phyloP scores from a whole-genome alignment of 106 monocot species.

The Posidonia australis region DNA sequence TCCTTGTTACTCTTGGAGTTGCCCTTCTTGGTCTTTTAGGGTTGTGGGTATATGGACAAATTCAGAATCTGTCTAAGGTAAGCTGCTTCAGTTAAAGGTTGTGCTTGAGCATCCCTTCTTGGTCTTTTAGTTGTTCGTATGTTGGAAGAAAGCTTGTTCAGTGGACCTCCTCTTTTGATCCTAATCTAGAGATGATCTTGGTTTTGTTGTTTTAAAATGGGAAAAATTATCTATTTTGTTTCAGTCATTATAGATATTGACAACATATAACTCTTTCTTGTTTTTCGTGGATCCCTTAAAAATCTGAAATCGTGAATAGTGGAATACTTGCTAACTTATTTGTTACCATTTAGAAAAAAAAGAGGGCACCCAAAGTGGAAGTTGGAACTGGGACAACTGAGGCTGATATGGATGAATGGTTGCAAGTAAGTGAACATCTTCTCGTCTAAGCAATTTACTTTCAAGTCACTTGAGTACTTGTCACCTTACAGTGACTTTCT shows the following conservation, averaged over 20 bases:
- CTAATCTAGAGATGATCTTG: too few relatives aligned
- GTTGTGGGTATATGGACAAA: constrained; percentile 76
- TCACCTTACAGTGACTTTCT: background rate
- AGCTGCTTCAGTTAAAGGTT: background rate
- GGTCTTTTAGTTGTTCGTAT: too few relatives aligned
- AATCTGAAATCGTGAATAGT: background rate
- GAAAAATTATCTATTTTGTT: too few relatives aligned
- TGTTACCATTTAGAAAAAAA: constrained; percentile 14
- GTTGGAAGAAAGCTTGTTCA: too few relatives aligned
- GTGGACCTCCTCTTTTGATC: too few relatives aligned
- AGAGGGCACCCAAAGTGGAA: constrained; percentile 21
- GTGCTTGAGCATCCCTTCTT: too few relatives aligned
- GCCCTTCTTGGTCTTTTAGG: constrained; percentile 58
- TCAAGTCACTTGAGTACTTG: background rate
- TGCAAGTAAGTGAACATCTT: constrained; percentile 10
- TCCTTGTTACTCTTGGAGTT: constrained; percentile 76
- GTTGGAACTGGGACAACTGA: constrained; percentile 22
- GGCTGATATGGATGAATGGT: constrained; percentile 23
- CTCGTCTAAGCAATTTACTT: background rate
- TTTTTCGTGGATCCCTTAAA: background rate
- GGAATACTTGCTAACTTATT: background rate
- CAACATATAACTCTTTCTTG: background rate
- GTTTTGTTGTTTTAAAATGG: too few relatives aligned
- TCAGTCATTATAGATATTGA: too few relatives aligned
- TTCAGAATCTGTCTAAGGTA: constrained; percentile 93